Evolutionary conservation across 2,329 filamentous ascomycete species (phyloP), one percentile per base, ranked within the genome.

Genomic region (Sphaerulina vaccinii): DNA sequence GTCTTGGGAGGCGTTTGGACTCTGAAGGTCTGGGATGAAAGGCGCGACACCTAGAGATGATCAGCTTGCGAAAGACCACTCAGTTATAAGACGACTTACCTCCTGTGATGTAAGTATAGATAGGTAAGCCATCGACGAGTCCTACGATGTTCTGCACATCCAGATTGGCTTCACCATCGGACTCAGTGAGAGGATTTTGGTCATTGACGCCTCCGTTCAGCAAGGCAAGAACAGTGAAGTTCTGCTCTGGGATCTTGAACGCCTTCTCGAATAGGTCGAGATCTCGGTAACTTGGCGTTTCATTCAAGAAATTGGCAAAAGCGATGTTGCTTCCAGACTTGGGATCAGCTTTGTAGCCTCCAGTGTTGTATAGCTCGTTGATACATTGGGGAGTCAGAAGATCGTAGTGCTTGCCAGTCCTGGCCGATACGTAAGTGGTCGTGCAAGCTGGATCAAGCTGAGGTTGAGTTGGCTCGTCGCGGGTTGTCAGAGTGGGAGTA

Each of bases 121-220:
- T 74, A 7, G 79, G 76, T 2, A 80, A 73, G 2, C 77, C 75
- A 55, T 76, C 74, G 56, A 75, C 77, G 47, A 84, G 70, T 7
- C 76, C 84, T 5, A 83, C 62, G 15, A 83, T 76, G 54, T 83
- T 83, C 59, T 87, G 81, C 3, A 83, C 72, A 62, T 87, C 83
- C 13, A 87, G 72, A 54, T 83, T 84, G 21, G 81, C 83, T 66
- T 87, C 84, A 16, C 45, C 52, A 40, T 58, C 49, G 2, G 24
- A 9, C n/a, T 54, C 52, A 3, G 46, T 54, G 7, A 24, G 27
- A 8, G 52, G 27, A 36, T 59, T 44, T 36, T 63, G 59, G 51
- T 62, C 49, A 42, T 59, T 47, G 2, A 59, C 44, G 2, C 51
- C 62, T 19, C 55, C 56, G 27, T 65, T 58, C 33, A 59, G 40